These are phyloP conservation scores for Gossypium herbaceum DNA, from an alignment of 345 rosid genomes.

Conservation along the genomic window DNA sequence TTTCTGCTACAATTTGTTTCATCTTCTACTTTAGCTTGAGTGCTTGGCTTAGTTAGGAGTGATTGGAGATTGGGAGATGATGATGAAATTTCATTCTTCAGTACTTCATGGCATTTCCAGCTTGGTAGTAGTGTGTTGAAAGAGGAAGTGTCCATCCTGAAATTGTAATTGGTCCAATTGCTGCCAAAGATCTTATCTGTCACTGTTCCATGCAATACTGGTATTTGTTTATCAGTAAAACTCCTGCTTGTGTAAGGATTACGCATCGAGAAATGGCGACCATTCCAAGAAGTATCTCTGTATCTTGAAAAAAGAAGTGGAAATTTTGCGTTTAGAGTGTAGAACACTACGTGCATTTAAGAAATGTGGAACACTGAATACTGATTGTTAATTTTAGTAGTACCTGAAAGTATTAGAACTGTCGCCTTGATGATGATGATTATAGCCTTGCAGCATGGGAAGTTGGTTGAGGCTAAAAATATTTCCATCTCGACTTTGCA, in stretches of 20 bases:
- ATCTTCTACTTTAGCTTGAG: slow-evolving; percentile 9
- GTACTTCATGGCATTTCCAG: slow-evolving; percentile 9
- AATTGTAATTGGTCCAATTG: slow-evolving; percentile 13
- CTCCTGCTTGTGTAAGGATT: slow-evolving; percentile 30
- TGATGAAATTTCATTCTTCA: slow-evolving; percentile 12
- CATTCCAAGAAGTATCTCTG: slow-evolving; percentile 54
- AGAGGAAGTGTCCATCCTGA: slow-evolving; percentile 14
- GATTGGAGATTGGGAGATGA: slow-evolving; percentile 11
- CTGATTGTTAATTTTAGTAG: background rate
- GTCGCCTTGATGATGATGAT: slow-evolving; percentile 23
- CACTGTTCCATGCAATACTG: slow-evolving; percentile 28
- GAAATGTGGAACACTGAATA: background rate
- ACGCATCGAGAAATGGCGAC: slow-evolving; percentile 33
- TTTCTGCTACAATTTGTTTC: background rate
- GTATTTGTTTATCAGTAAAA: slow-evolving; percentile 33
- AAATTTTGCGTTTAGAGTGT: background rate
- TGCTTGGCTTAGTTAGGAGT: slow-evolving; percentile 20
- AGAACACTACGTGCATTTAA: background rate
- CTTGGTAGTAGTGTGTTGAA: slow-evolving; percentile 10
- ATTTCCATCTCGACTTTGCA: slow-evolving; percentile 59
- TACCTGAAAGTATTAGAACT: slow-evolving; percentile 54
- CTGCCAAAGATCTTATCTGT: slow-evolving; percentile 29
- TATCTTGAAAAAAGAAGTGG: slow-evolving; percentile 28
- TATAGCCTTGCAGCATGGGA: slow-evolving; percentile 62
- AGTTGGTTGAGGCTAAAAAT: slow-evolving; percentile 73